Evolutionary conservation across 768 basidiomycete species (phyloP), one percentile per base, ranked within the genome.

Genomic region (Tulasnella sp.): DNA sequence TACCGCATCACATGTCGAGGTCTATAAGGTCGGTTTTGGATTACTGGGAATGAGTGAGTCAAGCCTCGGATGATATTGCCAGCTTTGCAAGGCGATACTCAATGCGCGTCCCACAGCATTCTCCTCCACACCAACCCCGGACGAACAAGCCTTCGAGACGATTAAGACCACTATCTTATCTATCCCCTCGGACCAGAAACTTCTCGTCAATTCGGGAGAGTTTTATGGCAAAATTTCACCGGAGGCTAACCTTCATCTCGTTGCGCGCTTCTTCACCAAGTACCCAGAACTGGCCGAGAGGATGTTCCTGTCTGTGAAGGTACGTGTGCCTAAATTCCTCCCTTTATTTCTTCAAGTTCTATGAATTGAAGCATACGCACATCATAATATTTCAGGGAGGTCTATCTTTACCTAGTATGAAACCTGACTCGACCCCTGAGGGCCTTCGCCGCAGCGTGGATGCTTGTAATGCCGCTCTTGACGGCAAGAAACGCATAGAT

Each of bases 121-220:
- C 80, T 75, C 64, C 11, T 71, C 75, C 12, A 68, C 66, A 17
- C 72, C 73, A 8, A 68, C 75, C 29, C 70, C 79, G 1, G 82
- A 85, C 58, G 80, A 80, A 52, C 74, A 79, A 30, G 78, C 78
- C 10, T 83, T 85, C 61, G 78, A 75, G 19, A 72, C 80, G 1
- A 83, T 85, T 70, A 80, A 79, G 66, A 75, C 75, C 12, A 75
- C 74, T 4, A 64, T 79, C 59, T 71, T 75, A 38, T 67, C 71
- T 0, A 65, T 76, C 31, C 75, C 76, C 0, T 62, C 70, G 0
- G 76, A 74, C 15, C 68, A 68, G 29, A 79, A 79, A 66, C 73
- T 77, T 65, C 61, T 80, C 51, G 59, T 82, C 62, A 80, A 81
- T 64, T n/a, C 60, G 73, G 81, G 74, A 27, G 77, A 80, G 55